Evolutionary conservation across 768 basidiomycete species (phyloP).

Genomic region (Pisolithus sp.): DNA sequence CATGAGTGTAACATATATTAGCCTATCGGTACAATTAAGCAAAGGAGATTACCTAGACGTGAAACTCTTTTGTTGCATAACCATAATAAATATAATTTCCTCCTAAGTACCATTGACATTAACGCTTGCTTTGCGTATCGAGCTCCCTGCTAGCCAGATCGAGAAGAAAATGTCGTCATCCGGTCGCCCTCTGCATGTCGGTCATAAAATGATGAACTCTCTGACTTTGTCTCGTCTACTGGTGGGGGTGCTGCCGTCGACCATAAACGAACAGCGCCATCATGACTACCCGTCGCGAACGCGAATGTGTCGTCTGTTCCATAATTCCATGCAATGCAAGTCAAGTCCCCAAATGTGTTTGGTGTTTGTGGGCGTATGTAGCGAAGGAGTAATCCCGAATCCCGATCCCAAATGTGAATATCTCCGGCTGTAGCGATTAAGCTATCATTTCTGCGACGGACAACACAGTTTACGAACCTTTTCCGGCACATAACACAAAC

Average conservation of each 20-base stretch:
- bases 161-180: constrained; percentile 19
- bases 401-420: constrained; percentile 82
- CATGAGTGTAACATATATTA: constrained; percentile 22
- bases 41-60: constrained; percentile 5
- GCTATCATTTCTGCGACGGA: neutral
- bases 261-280: constrained; percentile 73
- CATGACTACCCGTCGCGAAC: constrained; percentile 73
- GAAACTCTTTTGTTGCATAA: constrained; percentile 9
- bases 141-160: constrained; percentile 18
- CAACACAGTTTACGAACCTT: constrained; percentile 38
- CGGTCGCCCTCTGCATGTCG: constrained; percentile 18
- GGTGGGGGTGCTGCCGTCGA: constrained; percentile 33
- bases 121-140: neutral
- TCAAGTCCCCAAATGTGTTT: constrained; percentile 53
- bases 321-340: constrained; percentile 78
- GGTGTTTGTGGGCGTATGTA: constrained; percentile 57
- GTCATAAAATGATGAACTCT: constrained; percentile 21
- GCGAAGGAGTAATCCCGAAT: constrained; percentile 67
- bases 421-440: constrained; percentile 51
- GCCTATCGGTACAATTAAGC: constrained; percentile 18
- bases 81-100: constrained; percentile 17
- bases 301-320: constrained; percentile 42
- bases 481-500: constrained; percentile 70
- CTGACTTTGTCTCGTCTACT: constrained; percentile 14
- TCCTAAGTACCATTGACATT: neutral